phyloP scores from a whole-genome alignment of 2,329 filamentous ascomycete species.

The Truncatella angustata region DNA sequence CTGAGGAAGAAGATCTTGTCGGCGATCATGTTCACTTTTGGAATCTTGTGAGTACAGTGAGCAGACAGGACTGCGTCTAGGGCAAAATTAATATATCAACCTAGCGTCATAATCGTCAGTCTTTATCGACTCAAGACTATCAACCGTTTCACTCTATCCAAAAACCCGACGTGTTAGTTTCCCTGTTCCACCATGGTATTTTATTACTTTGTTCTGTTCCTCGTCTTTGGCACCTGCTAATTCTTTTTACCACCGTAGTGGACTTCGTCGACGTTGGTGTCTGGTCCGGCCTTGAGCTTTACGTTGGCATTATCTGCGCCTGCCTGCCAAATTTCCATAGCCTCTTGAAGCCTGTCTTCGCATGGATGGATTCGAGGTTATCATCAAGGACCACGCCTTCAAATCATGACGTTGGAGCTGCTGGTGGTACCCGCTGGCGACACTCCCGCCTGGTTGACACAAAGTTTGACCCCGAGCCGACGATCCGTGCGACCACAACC shows the following conservation, averaged over 20 bases:
- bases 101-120: constrained; percentile 30
- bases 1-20: constrained; percentile 50
- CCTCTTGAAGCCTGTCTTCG: constrained; percentile 20
- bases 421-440: no score
- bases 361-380: not conserved
- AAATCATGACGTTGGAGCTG: no score
- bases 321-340: constrained; percentile 36
- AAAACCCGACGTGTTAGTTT: not conserved
- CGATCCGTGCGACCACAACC: no score
- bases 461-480: no score
- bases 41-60: constrained; percentile 32
- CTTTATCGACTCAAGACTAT: constrained; percentile 34
- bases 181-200: not conserved
- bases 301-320: constrained; percentile 37
- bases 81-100: no score
- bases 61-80: not conserved
- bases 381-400: no score
- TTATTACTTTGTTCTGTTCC: not conserved
- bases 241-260: constrained; percentile 33
- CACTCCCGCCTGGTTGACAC: no score
- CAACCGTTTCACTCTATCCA: constrained; percentile 26
- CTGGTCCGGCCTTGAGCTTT: constrained; percentile 38
- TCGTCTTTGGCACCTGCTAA: not conserved
- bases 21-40: constrained; percentile 49
- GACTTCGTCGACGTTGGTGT: constrained; percentile 26